These are phyloP conservation scores for Aquilaria sinensis DNA, from an alignment of 345 rosid species.

Conservation along the genomic window DNA sequence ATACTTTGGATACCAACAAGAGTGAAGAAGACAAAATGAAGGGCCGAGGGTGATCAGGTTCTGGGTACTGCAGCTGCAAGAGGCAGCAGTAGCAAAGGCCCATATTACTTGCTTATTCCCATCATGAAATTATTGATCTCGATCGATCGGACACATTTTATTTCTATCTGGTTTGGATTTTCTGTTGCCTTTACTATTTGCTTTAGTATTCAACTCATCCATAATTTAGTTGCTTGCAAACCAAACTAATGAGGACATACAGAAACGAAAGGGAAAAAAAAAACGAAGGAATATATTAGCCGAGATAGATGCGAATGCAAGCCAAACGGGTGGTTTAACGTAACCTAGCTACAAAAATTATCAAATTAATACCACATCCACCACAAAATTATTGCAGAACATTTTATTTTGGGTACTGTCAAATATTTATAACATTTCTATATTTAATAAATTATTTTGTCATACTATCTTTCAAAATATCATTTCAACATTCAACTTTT, in stretches of 20 bases:
- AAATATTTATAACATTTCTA: too few species aligned
- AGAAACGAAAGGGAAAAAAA: not conserved
- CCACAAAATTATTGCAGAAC: too few species aligned
- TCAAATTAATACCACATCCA: too few species aligned
- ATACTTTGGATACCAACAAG: constrained; percentile 24
- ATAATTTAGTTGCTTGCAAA: constrained; percentile 6
- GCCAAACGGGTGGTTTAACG: too few species aligned
- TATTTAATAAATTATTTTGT: too few species aligned
- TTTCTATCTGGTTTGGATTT: not conserved
- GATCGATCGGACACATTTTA: not conserved
- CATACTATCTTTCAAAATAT: too few species aligned
- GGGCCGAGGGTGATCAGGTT: constrained; percentile 24
- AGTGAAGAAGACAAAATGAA: constrained; percentile 27
- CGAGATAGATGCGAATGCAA: too few species aligned
- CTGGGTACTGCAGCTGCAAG: too few species aligned
- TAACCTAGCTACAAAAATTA: too few species aligned
- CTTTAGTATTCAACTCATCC: too few species aligned
- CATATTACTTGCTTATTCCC: constrained; percentile 11
- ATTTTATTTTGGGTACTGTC: too few species aligned
- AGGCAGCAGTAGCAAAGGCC: constrained; percentile 17
- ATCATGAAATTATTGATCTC: constrained; percentile 19
- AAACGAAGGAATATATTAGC: not conserved
- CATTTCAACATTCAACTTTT: too few species aligned
- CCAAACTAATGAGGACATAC: not conserved
- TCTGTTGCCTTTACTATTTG: not conserved